These are phyloP conservation scores for Spizellomyces punctatus DNA, from an alignment of 192 early-diverging fungal genomes.

Conservation along the genomic window DNA sequence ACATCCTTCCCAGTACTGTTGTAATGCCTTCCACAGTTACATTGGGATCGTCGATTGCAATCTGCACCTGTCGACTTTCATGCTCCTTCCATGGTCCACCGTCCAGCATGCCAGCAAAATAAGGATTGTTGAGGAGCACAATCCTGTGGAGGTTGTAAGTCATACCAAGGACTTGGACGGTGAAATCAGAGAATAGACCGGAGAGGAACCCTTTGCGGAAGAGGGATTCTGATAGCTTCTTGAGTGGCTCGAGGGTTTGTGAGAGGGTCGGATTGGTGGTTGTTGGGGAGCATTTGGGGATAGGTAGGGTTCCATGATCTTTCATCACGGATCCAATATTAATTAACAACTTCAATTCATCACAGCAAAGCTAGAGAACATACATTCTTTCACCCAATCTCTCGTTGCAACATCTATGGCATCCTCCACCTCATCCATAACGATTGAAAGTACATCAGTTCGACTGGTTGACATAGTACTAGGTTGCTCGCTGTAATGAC, in stretches of 20 bases:
- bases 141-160: slow-evolving; percentile 47
- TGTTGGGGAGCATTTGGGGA: not conserved
- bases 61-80: slow-evolving; percentile 22
- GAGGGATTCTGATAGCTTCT: slow-evolving; percentile 22
- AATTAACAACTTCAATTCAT: too few species aligned
- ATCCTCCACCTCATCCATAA: not conserved
- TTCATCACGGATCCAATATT: not conserved
- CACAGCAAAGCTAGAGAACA: not conserved
- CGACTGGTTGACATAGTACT: not conserved
- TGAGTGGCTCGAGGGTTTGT: not conserved
- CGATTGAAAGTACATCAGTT: not conserved
- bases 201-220: slow-evolving; percentile 38
- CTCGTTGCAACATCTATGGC: not conserved
- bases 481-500: too few species aligned
- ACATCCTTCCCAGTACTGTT: slow-evolving; percentile 44
- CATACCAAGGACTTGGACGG: slow-evolving; percentile 39
- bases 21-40: slow-evolving; percentile 37
- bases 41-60: slow-evolving; percentile 45
- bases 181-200: slow-evolving; percentile 40
- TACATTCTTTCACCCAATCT: slow-evolving; percentile 1
- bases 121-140: slow-evolving; percentile 42
- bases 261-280: not conserved
- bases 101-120: slow-evolving; percentile 46
- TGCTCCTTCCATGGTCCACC: slow-evolving; percentile 26
- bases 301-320: not conserved